Evolutionary conservation across 345 rosid genomes (phyloP), one percentile per base, ranked within the genome.

Genomic region (Barbarea vulgaris): DNA sequence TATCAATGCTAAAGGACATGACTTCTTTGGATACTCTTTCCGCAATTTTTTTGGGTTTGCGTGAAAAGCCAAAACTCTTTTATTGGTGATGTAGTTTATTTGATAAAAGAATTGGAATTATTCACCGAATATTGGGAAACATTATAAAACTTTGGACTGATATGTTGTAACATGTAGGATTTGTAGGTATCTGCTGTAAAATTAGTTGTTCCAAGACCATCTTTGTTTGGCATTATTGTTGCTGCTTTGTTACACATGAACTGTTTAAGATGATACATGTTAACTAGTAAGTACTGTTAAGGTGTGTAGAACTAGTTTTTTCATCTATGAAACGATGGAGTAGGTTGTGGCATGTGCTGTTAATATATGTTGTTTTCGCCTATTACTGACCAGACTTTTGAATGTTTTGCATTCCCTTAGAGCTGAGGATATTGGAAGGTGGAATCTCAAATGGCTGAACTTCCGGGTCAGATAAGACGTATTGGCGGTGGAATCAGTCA

Each of bases 371-470:
- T 18, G 25, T 50, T 9, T 60, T 21, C 5, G 3, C 18, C 31
- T 31, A 61, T 50, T 34, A 1, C 34, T 69, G 31, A 69, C 2
- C n/a, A 42, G 5, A 1, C 2, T 33, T 50, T 30, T 59, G 59
- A 24, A 24, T 61, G 31, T 70, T 58, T 46, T 42, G 24, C 12
- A 7, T 57, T 47, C 1, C 31, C 9, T 59, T 71, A 19, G 34
- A n/a, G 24, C 58, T 14, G 58, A 71, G 11, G 50, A 52, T 51
- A 58, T n/a, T 60, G 55, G 69, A 52, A 69, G 70, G 48, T 41
- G 53, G 73, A 48, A 50, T 58, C 66, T 21, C 12, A 37, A 25
- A 75, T 75, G 79, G 69, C 53, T 67, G 67, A 75, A 39, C 37
- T 14, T 58, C 33, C 17, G 10, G 33, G 57, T 64, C 58, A 58